These are phyloP conservation scores for Murraya koenigii DNA, from an alignment of 345 rosid genomes.

Conservation along the genomic window DNA sequence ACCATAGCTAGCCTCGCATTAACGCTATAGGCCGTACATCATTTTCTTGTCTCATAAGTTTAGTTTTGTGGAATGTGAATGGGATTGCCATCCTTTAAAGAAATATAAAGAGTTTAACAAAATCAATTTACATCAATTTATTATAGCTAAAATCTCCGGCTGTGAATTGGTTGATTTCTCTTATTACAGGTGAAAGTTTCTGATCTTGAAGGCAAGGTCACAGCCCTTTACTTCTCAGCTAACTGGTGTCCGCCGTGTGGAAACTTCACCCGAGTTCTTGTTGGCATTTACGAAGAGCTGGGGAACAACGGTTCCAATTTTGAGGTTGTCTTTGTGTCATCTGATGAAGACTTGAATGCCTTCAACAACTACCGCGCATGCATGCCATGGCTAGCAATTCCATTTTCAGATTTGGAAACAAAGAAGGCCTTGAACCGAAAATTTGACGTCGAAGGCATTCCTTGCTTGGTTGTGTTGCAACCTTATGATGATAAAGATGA, in stretches of 20 bases:
- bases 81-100: background rate
- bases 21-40: conserved; percentile 16
- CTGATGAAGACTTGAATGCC: conserved; percentile 52
- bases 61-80: background rate
- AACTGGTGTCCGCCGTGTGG: conserved; percentile 57
- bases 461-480: conserved; percentile 48
- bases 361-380: conserved; percentile 44
- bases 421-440: conserved; percentile 45
- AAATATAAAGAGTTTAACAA: background rate
- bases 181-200: conserved; percentile 43
- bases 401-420: conserved; percentile 54
- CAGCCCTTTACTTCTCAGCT: conserved; percentile 64
- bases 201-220: conserved; percentile 49
- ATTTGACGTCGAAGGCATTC: conserved; percentile 53
- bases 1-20: conserved; percentile 16
- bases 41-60: conserved; percentile 4
- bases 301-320: conserved; percentile 35
- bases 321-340: conserved; percentile 56
- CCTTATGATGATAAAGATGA: conserved; percentile 37
- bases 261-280: conserved; percentile 38
- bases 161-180: background rate
- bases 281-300: conserved; percentile 36
- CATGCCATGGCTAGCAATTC: conserved; percentile 66
- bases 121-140: background rate
- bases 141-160: background rate